A percentile compares a stretch with the other conserved stretches of the same genome.
Conservation (phyloP, 495 filamentous ascomycete species). For the Hyaloscypha bicolor region DNA sequence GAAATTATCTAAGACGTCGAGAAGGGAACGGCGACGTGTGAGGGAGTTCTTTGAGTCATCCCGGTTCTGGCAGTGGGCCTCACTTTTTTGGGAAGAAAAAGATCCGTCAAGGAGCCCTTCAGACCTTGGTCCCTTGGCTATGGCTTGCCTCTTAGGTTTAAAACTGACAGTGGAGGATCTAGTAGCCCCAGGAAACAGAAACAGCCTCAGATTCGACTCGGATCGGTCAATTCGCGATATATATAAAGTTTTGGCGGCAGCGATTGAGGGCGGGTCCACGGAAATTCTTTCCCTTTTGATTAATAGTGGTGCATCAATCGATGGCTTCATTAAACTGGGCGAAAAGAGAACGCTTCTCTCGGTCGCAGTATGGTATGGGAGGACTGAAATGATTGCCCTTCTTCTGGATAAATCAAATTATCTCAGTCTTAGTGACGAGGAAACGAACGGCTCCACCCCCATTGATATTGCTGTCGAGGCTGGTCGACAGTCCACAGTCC, state of each 20-base stretch:
- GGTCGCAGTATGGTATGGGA: background rate
- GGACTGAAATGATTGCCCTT: background rate
- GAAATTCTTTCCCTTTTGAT: background rate
- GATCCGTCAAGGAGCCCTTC: background rate
- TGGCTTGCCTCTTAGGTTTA: background rate
- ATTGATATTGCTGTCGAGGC: background rate
- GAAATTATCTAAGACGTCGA: background rate
- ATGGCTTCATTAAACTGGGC: background rate
- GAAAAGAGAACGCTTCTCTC: background rate
- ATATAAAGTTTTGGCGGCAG: background rate
- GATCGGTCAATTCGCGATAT: too few relatives aligned
- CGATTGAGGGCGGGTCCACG: background rate
- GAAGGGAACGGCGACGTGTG: background rate
- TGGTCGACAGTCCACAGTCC: background rate
- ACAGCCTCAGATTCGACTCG: too few relatives aligned
- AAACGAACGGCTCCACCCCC: background rate
- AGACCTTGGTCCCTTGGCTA: background rate
- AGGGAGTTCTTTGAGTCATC: background rate
- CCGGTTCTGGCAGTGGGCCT: background rate
- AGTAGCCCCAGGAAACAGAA: background rate
- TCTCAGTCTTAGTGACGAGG: background rate
- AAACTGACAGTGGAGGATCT: background rate
- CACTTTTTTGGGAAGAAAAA: background rate
- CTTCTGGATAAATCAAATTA: background rate
- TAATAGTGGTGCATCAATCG: background rate